Evolutionary conservation across 441 rosid genomes (phyloP).

Genomic region (Dalechampia spathulata): DNA sequence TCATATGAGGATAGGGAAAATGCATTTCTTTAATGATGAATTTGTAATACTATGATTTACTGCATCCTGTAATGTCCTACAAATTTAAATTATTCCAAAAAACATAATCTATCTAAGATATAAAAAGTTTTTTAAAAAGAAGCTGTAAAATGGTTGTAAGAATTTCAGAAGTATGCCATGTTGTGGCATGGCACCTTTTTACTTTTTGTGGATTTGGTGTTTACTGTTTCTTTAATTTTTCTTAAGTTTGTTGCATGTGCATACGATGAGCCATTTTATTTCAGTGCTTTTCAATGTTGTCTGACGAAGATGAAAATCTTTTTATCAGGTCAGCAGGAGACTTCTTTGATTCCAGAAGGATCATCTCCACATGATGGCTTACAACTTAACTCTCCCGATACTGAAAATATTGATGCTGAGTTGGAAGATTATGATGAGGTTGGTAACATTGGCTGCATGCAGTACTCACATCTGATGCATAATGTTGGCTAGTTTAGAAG

Average conservation of each 20-base stretch:
- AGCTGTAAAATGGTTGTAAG: too few species aligned
- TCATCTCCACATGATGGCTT: slow-evolving; percentile 33
- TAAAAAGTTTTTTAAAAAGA: too few species aligned
- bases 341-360: slow-evolving; percentile 30
- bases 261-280: not conserved
- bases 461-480: not conserved
- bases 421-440: slow-evolving; percentile 57
- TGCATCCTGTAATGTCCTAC: too few species aligned
- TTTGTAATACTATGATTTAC: too few species aligned
- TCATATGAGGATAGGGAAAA: too few species aligned
- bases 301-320: slow-evolving; percentile 19
- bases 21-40: too few species aligned
- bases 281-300: slow-evolving; percentile 13
- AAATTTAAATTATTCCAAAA: too few species aligned
- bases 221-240: not conserved
- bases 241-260: too few species aligned
- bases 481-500: not conserved
- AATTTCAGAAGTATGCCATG: too few species aligned
- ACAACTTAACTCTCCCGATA: slow-evolving; percentile 31
- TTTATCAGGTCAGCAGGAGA: slow-evolving; percentile 34
- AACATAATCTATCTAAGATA: too few species aligned
- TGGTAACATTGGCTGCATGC: slow-evolving; percentile 3
- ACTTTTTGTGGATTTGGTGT: not conserved
- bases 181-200: too few species aligned
- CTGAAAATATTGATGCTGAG: slow-evolving; percentile 39